Evolutionary conservation across 2,329 filamentous ascomycete genomes (phyloP).

Genomic region (Trichoderma harzianum): DNA sequence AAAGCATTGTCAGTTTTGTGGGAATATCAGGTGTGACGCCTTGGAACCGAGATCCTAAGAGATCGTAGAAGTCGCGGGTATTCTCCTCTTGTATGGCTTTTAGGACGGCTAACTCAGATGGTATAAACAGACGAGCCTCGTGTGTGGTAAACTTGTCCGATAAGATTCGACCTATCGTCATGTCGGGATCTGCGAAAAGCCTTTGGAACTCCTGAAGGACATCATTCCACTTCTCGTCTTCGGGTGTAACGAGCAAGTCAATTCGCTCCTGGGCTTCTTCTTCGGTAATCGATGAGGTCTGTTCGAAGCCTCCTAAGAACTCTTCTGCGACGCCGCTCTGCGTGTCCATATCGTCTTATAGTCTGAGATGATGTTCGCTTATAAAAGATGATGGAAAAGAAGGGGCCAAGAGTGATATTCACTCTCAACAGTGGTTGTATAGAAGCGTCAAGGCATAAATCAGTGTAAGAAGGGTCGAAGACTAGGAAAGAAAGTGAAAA

Average conservation of each 20-base stretch:
- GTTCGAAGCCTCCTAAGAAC: background rate
- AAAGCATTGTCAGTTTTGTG: conserved; percentile 45
- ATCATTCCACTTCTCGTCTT: conserved; percentile 24
- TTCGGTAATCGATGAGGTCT: background rate
- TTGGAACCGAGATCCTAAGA: conserved; percentile 33
- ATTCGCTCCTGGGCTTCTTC: conserved; percentile 18
- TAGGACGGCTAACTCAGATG: conserved; percentile 28
- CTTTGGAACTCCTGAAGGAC: conserved; percentile 32
- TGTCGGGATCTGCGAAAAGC: conserved; percentile 24
- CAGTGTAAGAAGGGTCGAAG: background rate
- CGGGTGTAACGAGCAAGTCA: conserved; percentile 26
- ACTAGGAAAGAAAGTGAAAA: background rate
- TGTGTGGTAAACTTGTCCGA: conserved; percentile 32
- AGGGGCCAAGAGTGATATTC: background rate
- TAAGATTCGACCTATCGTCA: conserved; percentile 33
- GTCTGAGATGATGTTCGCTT: background rate
- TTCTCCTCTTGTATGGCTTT: conserved; percentile 33
- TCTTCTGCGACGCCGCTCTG: background rate
- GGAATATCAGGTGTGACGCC: conserved; percentile 29
- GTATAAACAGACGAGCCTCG: conserved; percentile 33
- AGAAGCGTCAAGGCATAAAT: background rate
- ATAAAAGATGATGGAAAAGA: background rate
- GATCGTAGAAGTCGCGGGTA: conserved; percentile 27
- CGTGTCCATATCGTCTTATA: background rate
- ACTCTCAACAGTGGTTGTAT: background rate